Evolutionary conservation across 805 yeast species (phyloP), one percentile per base, ranked within the genome.

Genomic region (Yarrowia yakushimensis): DNA sequence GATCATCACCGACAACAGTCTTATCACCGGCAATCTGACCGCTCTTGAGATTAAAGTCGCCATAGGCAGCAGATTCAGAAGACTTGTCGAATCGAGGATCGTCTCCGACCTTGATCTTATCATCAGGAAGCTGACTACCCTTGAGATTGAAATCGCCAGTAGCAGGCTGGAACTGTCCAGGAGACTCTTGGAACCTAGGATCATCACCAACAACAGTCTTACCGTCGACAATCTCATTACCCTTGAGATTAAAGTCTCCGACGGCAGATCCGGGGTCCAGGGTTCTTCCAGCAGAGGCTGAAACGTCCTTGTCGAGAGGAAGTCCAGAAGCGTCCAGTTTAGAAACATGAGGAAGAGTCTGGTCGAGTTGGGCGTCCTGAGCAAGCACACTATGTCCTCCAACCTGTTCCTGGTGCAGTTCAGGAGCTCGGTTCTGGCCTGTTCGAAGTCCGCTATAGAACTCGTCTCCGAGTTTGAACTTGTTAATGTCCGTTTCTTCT

Each of bases 241-340:
- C 12, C 54, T 46, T 46, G 20, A 46, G 54, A 28, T 46, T 46
- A 9, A 46, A 46, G 20, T 46, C 54, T 2, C 54, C 54, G 8
- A 31, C 39, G 15, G 59, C 30, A 23, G 57, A 50, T 6, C 57
- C 57, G 15, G 57, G 57, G 12, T 50, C 57, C 31, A 50, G 43
- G 13, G 33, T 52, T 34, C 59, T n/a, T n/a, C n/a, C n/a, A n/a
- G n/a, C n/a, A n/a, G 22, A 48, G 55, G 30, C 31, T 48, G 55
- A 48, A 48, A 25, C 31, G 39, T 1, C 55, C 55, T n/a, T n/a
- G n/a, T n/a, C n/a, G n/a, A 42, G 31, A 17, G 52, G 52, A 1
- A 45, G 34, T 8, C 52, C 52, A 12, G 52, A 23, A 28, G 52
- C 52, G 13, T 23, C 12, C 6, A 46, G 18, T 9, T 46, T 20